Base-by-base conservation (phyloP, 2,329 filamentous ascomycete species). In the Cordyceps militaris region DNA sequence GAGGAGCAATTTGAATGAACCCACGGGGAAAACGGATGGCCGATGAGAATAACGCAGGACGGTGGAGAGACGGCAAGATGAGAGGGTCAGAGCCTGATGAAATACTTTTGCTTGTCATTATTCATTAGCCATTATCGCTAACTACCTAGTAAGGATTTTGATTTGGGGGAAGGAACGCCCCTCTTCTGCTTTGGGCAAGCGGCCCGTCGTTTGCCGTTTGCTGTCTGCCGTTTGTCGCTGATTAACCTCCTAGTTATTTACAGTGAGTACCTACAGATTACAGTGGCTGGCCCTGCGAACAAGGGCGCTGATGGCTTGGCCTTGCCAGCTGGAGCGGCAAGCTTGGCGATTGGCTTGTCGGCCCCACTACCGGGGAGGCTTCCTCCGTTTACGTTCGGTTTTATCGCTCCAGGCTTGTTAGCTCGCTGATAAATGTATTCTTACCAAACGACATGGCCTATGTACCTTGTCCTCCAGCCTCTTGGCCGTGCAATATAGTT, bases 31-130 rank as follows among this genome's bases (percentile, higher is more conserved):
- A 19, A 53, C 51, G 38, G 49, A 30, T 47, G 42, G 49, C 40
- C 36, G 28, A 55, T 21, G 23, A 19, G 19, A 21, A 26, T 19
- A 54, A 52, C 19, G 30, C 16, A 19, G 42, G 23, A 24, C 32
- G 26, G 43, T 7, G 26, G 10, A 21, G 13, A 3, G 16, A 38
- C 14, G n/a, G 7, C 2, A 5, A n/a, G 30, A 44, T 44, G 19
- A 48, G 55, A 36, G 19, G 34, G 34, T 38, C 34, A n/a, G 34
- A 32, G 53, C n/a, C 44, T 56, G 42, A 32, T 56, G 32, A 56
- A 42, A 49, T 56, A 56, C 28, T 44, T 36, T 54, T 56, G 26
- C 49, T 16, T 42, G n/a, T 24, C 40, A 53, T 55, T 44, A 44
- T 34, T 54, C 38, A 43, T 24, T 16, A 38, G n/a, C n/a, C 34